phyloP scores from a whole-genome alignment of 140 eudicot genomes.

The Cichorium intybus region DNA sequence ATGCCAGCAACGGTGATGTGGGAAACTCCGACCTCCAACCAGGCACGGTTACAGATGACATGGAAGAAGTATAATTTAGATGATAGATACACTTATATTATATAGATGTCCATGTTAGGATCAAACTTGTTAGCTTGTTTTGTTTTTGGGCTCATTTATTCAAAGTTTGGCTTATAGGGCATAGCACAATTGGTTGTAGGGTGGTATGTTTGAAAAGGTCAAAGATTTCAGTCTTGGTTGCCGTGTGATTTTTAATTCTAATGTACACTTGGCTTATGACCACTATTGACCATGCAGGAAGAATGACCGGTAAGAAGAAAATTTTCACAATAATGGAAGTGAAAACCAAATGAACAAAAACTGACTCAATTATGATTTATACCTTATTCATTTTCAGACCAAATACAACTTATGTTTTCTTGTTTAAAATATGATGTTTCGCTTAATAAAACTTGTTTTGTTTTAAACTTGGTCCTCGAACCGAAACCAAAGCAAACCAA shows the following conservation, averaged over 20 bases:
- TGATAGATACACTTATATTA: background rate
- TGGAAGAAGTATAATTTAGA: slow-evolving; percentile 19
- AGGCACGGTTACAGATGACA: background rate
- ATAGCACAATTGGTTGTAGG: no score
- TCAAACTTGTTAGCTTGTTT: background rate
- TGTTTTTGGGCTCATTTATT: no score
- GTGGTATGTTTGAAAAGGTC: no score
- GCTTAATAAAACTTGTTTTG: background rate
- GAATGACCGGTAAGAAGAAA: background rate
- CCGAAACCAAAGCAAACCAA: background rate
- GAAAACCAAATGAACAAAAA: background rate
- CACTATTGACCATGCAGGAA: no score
- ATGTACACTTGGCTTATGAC: no score
- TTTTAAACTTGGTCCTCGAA: background rate
- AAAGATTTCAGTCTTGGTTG: no score
- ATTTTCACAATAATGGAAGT: no score
- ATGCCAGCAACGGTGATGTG: background rate
- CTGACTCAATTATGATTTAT: background rate
- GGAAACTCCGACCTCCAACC: slow-evolving; percentile 9
- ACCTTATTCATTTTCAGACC: background rate
- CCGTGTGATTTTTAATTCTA: background rate
- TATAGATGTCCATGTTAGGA: background rate
- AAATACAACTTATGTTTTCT: background rate
- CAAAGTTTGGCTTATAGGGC: background rate
- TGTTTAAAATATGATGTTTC: background rate